phyloP scores from a whole-genome alignment of 306 rosid genomes.

The Glycyrrhiza uralensis region DNA sequence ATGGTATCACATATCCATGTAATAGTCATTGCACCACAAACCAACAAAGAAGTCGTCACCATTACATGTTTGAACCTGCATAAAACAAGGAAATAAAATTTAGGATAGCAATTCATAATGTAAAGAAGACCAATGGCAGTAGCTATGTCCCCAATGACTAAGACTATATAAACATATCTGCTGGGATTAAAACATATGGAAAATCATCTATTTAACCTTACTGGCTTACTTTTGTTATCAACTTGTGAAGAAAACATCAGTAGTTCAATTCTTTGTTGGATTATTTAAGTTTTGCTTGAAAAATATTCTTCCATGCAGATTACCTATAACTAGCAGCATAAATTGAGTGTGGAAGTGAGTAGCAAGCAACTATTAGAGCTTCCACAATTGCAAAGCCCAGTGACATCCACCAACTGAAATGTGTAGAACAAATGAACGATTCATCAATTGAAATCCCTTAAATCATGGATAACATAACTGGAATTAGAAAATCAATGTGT shows the following conservation, averaged over 20 bases:
- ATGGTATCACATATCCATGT: conserved; percentile 96
- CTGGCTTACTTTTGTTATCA: not conserved
- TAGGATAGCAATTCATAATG: not conserved
- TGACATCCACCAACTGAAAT: conserved; percentile 97
- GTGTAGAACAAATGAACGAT: conserved; percentile 27
- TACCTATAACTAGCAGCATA: conserved; percentile 77
- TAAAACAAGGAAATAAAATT: not conserved
- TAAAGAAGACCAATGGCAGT: conserved; percentile 10
- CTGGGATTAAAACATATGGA: not conserved
- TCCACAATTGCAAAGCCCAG: conserved; percentile 92
- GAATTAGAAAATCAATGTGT: conserved; percentile 13
- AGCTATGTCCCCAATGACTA: conserved; percentile 1
- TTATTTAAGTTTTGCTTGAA: conserved; percentile 11
- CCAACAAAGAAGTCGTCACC: conserved; percentile 72
- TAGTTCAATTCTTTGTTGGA: not conserved
- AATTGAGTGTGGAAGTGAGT: conserved; percentile 94
- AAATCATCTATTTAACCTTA: conserved; percentile 16
- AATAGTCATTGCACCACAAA: conserved; percentile 93
- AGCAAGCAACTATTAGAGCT: conserved; percentile 74
- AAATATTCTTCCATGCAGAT: conserved; percentile 1
- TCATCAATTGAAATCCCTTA: conserved; percentile 24
- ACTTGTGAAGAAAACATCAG: not conserved
- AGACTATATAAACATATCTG: conserved; percentile 3
- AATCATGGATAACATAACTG: conserved; percentile 17
- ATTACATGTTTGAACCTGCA: conserved; percentile 86